These are phyloP conservation scores for Liquidambar formosana DNA, from an alignment of 164 flowering plant genomes.

Conservation along the genomic window DNA sequence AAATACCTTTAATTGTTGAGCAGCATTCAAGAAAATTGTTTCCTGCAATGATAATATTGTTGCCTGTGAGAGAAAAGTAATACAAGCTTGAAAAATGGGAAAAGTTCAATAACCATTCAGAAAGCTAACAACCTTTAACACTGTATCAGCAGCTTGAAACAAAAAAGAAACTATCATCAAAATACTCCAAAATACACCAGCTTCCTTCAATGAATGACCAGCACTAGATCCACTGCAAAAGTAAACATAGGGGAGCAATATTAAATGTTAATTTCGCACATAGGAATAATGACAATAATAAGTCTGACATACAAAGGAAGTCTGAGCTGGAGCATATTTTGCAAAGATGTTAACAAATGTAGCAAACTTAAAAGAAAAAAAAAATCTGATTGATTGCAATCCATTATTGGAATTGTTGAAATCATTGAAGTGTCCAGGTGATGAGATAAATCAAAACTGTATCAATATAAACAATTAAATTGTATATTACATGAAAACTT, in stretches of 20 bases:
- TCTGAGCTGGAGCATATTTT: too few species aligned
- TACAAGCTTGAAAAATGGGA: slow-evolving; percentile 2
- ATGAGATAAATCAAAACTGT: too few species aligned
- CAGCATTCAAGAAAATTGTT: slow-evolving; percentile 67
- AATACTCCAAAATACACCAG: slow-evolving; percentile 87
- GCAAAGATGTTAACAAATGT: too few species aligned
- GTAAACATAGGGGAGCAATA: slow-evolving; percentile 7
- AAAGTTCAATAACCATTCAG: neutral
- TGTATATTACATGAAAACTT: too few species aligned
- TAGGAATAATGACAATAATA: too few species aligned
- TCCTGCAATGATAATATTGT: slow-evolving; percentile 52
- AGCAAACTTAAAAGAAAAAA: too few species aligned
- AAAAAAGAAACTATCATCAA: slow-evolving; percentile 85
- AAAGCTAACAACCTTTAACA: slow-evolving; percentile 67
- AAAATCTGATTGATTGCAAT: too few species aligned
- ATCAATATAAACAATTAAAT: too few species aligned
- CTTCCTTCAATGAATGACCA: slow-evolving; percentile 72
- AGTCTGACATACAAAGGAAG: too few species aligned
- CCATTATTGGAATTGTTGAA: too few species aligned
- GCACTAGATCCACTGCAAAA: slow-evolving; percentile 83
- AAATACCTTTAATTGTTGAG: slow-evolving; percentile 63
- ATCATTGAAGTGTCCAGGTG: too few species aligned
- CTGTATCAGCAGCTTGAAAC: slow-evolving; percentile 94
- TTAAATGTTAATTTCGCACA: neutral
- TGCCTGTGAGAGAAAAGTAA: slow-evolving; percentile 12